Conservation (phyloP, 106 monocot genomes). For the Platanthera guangdongensis region DNA sequence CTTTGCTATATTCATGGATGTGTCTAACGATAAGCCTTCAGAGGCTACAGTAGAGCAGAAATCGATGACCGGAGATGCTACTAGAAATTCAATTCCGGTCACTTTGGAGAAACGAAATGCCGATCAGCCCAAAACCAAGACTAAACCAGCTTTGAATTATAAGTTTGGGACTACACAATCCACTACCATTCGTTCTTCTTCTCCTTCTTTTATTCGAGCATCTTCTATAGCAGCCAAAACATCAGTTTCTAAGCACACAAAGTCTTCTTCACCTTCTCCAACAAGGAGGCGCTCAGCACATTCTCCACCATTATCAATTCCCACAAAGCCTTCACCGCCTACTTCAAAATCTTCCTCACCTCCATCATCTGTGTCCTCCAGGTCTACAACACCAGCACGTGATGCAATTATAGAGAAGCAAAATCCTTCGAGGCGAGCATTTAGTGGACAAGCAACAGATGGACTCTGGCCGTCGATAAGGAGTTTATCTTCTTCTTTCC, state of each 20-base stretch:
- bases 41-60: constrained; percentile 12
- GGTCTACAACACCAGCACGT: constrained; percentile 43
- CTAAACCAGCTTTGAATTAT: constrained; percentile 45
- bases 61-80: constrained; percentile 12
- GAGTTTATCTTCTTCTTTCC: constrained; percentile 64
- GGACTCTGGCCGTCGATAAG: constrained; percentile 82
- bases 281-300: constrained; percentile 12
- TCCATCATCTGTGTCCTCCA: constrained; percentile 28
- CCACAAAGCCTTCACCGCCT: constrained; percentile 26
- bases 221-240: constrained; percentile 3
- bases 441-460: constrained; percentile 30
- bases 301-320: constrained; percentile 24
- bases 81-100: constrained; percentile 33
- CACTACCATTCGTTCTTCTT: constrained; percentile 24
- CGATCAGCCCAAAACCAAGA: constrained; percentile 19
- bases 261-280: constrained; percentile 20
- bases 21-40: constrained; percentile 16
- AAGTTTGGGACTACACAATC: constrained; percentile 24
- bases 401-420: constrained; percentile 33
- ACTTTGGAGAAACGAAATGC: constrained; percentile 73
- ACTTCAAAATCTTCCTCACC: constrained; percentile 32
- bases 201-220: constrained; percentile 27
- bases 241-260: constrained; percentile 29
- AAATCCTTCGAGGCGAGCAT: constrained; percentile 15
- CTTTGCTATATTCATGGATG: constrained; percentile 30